Evolutionary conservation across 768 basidiomycete genomes (phyloP).

Genomic region (Xerocomellus dryophilus): DNA sequence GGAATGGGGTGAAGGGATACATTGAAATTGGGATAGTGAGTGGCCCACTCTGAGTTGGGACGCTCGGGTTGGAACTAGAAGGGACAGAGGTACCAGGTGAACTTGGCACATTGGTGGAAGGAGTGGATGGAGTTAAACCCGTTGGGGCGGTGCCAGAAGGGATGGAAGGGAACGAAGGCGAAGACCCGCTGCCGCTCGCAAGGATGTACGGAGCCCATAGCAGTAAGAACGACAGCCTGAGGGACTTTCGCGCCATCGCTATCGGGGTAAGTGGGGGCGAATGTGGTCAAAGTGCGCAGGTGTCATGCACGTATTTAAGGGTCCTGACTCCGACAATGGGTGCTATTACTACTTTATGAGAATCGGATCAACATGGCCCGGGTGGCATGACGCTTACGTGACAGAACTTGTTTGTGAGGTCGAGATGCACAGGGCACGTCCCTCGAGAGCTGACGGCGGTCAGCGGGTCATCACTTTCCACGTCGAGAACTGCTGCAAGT

Average conservation of each 20-base stretch:
- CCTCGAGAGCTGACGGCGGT: background rate
- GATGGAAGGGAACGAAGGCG: background rate
- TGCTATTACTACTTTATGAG: too few relatives aligned
- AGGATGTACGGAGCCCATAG: constrained; percentile 7
- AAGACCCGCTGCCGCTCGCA: background rate
- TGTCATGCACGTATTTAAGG: constrained; percentile 2
- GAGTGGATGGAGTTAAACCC: constrained; percentile 4
- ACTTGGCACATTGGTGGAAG: background rate
- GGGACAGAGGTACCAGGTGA: background rate
- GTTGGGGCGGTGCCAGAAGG: background rate
- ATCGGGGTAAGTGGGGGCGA: background rate
- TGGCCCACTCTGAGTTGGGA: constrained; percentile 22
- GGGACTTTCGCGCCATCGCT: constrained; percentile 17
- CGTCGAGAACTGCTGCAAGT: background rate
- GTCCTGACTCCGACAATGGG: background rate
- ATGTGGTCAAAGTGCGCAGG: background rate
- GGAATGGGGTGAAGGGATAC: constrained; percentile 56
- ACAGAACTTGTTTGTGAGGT: too few relatives aligned
- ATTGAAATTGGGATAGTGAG: constrained; percentile 38
- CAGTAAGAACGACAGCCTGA: constrained; percentile 15
- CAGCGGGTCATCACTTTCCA: constrained; percentile 1
- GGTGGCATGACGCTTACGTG: background rate
- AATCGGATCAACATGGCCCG: too few relatives aligned
- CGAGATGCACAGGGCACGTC: too few relatives aligned
- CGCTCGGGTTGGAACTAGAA: constrained; percentile 5